phyloP scores from a whole-genome alignment of 2,329 filamentous ascomycete species.

The Xylariales sp. region DNA sequence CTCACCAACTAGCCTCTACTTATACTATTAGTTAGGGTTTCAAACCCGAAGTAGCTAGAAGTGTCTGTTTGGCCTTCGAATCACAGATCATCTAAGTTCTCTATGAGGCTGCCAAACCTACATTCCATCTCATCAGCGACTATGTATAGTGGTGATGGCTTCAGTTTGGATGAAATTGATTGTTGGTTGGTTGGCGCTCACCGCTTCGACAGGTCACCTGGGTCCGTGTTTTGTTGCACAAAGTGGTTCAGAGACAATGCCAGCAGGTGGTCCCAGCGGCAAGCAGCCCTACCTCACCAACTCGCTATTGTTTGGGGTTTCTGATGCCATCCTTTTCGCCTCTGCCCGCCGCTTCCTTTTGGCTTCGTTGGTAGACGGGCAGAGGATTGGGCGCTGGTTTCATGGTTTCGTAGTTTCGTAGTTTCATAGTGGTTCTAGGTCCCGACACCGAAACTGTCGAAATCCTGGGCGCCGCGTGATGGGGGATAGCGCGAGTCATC shows the following conservation, averaged over 20 bases:
- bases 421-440: slow-evolving; percentile 22
- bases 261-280: slow-evolving; percentile 18
- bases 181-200: slow-evolving; percentile 31
- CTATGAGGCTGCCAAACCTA: background rate
- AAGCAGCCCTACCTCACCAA: slow-evolving; percentile 31
- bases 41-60: too few relatives aligned
- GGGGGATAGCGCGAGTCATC: slow-evolving; percentile 42
- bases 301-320: slow-evolving; percentile 4
- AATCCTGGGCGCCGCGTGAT: slow-evolving; percentile 36
- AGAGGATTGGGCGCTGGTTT: slow-evolving; percentile 17
- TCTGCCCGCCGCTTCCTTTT: slow-evolving; percentile 19
- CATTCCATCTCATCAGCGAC: background rate
- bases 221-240: slow-evolving; percentile 31
- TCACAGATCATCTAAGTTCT: too few relatives aligned
- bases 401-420: background rate
- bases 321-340: slow-evolving; percentile 19
- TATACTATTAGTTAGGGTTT: too few relatives aligned
- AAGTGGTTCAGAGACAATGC: slow-evolving; percentile 30
- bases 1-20: too few relatives aligned
- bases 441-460: slow-evolving; percentile 35
- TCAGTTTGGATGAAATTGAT: slow-evolving; percentile 25
- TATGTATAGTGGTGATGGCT: slow-evolving; percentile 24
- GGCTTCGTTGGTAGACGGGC: slow-evolving; percentile 7
- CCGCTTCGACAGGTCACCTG: slow-evolving; percentile 32
- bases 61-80: too few relatives aligned